These are phyloP conservation scores for Rhododendron molle DNA, from an alignment of 148 eudicot species.

Conservation along the genomic window DNA sequence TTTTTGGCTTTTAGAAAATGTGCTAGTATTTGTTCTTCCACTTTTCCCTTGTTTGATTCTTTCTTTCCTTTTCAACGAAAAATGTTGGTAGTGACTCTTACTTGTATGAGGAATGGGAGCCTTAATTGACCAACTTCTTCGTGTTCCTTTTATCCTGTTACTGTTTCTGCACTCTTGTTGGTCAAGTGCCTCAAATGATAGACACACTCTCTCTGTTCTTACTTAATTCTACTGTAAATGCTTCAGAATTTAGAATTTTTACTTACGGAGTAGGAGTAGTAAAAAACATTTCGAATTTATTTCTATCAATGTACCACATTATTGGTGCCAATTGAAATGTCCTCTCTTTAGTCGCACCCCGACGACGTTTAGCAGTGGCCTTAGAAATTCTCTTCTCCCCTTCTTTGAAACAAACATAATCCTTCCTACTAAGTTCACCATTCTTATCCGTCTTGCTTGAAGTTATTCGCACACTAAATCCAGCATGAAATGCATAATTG, in stretches of 20 bases:
- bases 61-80: not conserved
- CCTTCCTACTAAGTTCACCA: too few relatives aligned
- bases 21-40: not conserved
- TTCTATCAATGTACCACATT: too few relatives aligned
- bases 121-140: not conserved
- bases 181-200: slow-evolving; percentile 11
- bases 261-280: too few relatives aligned
- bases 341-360: too few relatives aligned
- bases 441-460: too few relatives aligned
- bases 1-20: not conserved
- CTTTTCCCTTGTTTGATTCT: not conserved
- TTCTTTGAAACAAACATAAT: too few relatives aligned
- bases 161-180: slow-evolving; percentile 16
- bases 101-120: not conserved
- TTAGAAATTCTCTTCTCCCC: too few relatives aligned
- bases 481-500: too few relatives aligned
- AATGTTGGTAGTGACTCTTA: not conserved
- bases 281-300: too few relatives aligned
- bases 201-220: not conserved
- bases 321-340: too few relatives aligned
- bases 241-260: not conserved
- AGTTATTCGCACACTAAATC: too few relatives aligned
- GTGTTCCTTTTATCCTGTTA: slow-evolving; percentile 7
- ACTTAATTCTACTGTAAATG: not conserved
- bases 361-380: too few relatives aligned